Conservation (phyloP, 2,329 filamentous ascomycete genomes). For the Arthrobotrys sphaeroides region DNA sequence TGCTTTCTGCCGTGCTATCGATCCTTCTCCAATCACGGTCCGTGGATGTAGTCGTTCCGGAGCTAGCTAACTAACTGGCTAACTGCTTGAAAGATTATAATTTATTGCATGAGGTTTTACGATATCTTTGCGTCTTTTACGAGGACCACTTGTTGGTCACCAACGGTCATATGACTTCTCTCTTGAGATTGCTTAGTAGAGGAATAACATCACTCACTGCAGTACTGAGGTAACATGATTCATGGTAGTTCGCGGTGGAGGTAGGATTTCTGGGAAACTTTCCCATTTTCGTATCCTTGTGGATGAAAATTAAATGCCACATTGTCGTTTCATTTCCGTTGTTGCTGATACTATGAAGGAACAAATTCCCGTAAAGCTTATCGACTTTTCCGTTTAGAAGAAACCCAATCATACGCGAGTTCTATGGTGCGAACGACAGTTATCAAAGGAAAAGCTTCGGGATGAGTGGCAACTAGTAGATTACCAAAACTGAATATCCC, state of each 20-base stretch:
- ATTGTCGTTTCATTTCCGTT: not conserved
- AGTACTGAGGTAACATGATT: not conserved
- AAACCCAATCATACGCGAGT: not conserved
- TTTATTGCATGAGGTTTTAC: too few relatives aligned
- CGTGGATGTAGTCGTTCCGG: not conserved
- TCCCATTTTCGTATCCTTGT: not conserved
- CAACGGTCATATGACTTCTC: slow-evolving; percentile 7
- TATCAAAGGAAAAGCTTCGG: not conserved
- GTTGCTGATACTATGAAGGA: not conserved
- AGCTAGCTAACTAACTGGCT: not conserved
- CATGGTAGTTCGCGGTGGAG: not conserved
- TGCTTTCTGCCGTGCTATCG: not conserved
- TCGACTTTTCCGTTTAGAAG: not conserved
- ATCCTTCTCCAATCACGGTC: not conserved
- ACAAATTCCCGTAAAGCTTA: not conserved
- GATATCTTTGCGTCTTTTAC: not conserved
- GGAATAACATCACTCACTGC: too few relatives aligned
- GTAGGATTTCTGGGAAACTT: not conserved
- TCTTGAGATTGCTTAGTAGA: slow-evolving; percentile 20
- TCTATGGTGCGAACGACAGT: not conserved
- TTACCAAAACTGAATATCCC: not conserved
- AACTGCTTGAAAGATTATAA: too few relatives aligned
- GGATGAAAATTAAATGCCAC: not conserved
- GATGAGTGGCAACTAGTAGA: not conserved
- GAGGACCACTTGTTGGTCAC: slow-evolving; percentile 17